Evolutionary conservation across 2,329 filamentous ascomycete species (phyloP).

Genomic region (Rhytidhysteron rufulum): DNA sequence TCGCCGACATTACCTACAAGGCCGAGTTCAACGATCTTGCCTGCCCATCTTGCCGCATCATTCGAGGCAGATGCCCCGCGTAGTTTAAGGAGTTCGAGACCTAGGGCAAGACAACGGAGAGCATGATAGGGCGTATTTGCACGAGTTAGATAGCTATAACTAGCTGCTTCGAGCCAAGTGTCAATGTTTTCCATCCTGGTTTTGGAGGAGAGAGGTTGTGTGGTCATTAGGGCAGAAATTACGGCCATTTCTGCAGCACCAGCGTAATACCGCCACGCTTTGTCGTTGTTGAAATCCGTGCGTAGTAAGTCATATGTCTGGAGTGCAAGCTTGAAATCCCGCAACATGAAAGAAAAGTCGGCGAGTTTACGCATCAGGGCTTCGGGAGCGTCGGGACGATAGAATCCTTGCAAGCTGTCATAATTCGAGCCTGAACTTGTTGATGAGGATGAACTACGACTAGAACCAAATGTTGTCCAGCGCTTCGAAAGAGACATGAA

Average conservation of each 20-base stretch:
- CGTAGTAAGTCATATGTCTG: slow-evolving; percentile 88
- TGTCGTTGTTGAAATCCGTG: slow-evolving; percentile 87
- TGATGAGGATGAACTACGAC: slow-evolving; percentile 56
- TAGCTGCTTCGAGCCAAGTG: slow-evolving; percentile 81
- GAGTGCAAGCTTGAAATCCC: slow-evolving; percentile 90
- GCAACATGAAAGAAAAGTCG: slow-evolving; percentile 94
- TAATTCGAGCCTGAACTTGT: slow-evolving; percentile 64
- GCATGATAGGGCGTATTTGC: slow-evolving; percentile 70
- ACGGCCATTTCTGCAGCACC: slow-evolving; percentile 94
- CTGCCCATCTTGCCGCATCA: slow-evolving; percentile 82
- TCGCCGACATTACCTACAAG: slow-evolving; percentile 73
- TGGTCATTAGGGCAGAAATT: slow-evolving; percentile 74
- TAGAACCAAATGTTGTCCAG: slow-evolving; percentile 77
- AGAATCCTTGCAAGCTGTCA: slow-evolving; percentile 73
- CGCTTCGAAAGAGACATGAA: slow-evolving; percentile 92
- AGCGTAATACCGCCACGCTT: slow-evolving; percentile 94
- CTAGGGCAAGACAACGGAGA: slow-evolving; percentile 70
- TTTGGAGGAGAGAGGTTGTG: slow-evolving; percentile 68
- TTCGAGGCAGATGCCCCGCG: slow-evolving; percentile 77
- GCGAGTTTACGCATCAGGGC: slow-evolving; percentile 89
- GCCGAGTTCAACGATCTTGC: slow-evolving; percentile 68
- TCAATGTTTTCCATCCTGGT: slow-evolving; percentile 77
- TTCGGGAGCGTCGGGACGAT: slow-evolving; percentile 78
- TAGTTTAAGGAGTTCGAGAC: slow-evolving; percentile 76
- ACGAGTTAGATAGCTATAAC: slow-evolving; percentile 81